phyloP scores from a whole-genome alignment of 108 stramenopile genomes.

The Seminavis robusta region DNA sequence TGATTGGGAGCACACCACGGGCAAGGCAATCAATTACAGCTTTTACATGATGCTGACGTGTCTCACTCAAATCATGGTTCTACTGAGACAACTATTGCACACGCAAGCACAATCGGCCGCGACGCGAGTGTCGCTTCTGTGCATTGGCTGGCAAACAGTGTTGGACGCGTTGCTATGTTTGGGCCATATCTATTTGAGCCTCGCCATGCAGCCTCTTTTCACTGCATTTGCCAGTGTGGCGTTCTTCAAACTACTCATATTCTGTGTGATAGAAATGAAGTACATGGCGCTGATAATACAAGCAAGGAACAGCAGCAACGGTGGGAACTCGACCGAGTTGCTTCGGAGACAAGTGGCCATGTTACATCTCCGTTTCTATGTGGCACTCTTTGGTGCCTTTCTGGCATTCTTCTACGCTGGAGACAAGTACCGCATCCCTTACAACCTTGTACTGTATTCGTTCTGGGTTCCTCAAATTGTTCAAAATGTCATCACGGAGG shows the following conservation, averaged over 20 bases:
- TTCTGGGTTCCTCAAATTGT: conserved; percentile 98
- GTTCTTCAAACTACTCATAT: conserved; percentile 93
- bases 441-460: conserved; percentile 77
- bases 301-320: conserved; percentile 62
- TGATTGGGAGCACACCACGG: conserved; percentile 81
- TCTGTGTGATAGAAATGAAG: conserved; percentile 95
- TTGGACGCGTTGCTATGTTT: conserved; percentile 90
- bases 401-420: conserved; percentile 65
- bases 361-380: conserved; percentile 89
- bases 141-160: conserved; percentile 90
- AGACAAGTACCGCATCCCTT: conserved; percentile 43
- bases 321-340: conserved; percentile 61
- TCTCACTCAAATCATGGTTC: conserved; percentile 81
- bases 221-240: conserved; percentile 89
- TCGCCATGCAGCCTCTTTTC: conserved; percentile 83
- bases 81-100: conserved; percentile 85
- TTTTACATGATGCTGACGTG: conserved; percentile 90
- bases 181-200: conserved; percentile 79
- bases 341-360: conserved; percentile 73
- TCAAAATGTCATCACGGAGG: conserved; percentile 75
- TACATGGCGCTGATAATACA: conserved; percentile 69
- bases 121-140: conserved; percentile 72
- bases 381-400: conserved; percentile 66
- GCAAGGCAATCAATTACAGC: conserved; percentile 88
- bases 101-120: conserved; percentile 81